Base-by-base conservation (phyloP, 2,329 filamentous ascomycete genomes). In the Claviceps fusiformis region DNA sequence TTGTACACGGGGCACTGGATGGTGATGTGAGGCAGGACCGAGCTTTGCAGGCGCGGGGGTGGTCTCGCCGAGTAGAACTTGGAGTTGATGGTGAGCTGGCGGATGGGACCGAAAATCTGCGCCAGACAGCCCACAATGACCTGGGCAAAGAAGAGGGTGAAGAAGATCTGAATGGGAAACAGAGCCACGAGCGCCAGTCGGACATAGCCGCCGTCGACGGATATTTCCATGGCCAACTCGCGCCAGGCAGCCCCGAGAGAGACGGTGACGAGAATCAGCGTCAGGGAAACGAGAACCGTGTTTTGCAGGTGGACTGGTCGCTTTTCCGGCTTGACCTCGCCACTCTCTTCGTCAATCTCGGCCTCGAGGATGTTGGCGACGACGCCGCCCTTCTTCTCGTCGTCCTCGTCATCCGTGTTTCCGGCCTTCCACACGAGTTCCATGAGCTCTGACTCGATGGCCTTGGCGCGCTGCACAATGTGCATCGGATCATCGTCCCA, bases 1-100 rank as follows among this genome's bases (percentile, higher is more conserved):
- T 92, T 93, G 73, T 93, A 95, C 0, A 95, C 87, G 5, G 89
- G 89, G 67, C 87, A 91, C 65, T 95, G 89, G 46, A 95, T 86
- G 3, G 87, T 92, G 59, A 89, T 76, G 64, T 89, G 87, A 2
- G 86, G 86, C 17, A 91, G 75, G 31, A 74, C 65, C 7, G 71
- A 63, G 1, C 70, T 72, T 55, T 79, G 78, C 33, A 90, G 69
- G 50, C 86, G 75, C 24, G 78, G 78, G 1, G 85, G 82, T 9
- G 84, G 77, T n/a, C 77, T 74, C 1, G 86, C 88, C 0, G 88
- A 92, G 71, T 86, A 93, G 73, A 85, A 92, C 67, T 86, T 87
- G 64, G 86, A 89, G 75, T 93, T 93, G 62, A 78, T 72, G 37
- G 76, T 80, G 67, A 92, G 76, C 65, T 91, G 86, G 50, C 79